A percentile compares a stretch with the other conserved stretches of the same genome.
phyloP scores from a whole-genome alignment of 106 monocot species.

The Apostasia shenzhenica region DNA sequence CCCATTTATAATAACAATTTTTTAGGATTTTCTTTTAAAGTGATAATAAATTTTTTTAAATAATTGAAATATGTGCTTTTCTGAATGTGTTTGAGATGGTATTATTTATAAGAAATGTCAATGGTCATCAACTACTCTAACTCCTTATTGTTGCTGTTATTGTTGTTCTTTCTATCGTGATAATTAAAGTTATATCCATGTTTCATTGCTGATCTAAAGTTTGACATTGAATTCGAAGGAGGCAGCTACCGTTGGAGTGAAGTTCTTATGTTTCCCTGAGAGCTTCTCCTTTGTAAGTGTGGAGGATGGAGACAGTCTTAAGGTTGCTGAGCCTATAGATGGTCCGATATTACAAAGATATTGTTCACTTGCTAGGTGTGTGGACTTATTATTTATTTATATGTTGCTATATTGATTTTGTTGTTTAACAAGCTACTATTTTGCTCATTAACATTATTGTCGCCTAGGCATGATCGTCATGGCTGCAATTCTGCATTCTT shows the following conservation, averaged over 20 bases:
- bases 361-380: conserved; percentile 83
- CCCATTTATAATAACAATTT: too few species aligned
- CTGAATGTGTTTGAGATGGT: neutral
- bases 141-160: neutral
- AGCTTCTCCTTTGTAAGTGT: conserved; percentile 69
- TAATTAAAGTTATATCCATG: neutral
- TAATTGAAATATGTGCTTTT: too few species aligned
- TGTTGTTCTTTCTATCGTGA: neutral
- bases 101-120: neutral
- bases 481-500: too few species aligned
- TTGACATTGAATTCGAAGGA: conserved; percentile 38
- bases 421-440: too few species aligned
- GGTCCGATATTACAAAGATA: conserved; percentile 83
- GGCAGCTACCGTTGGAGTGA: conserved; percentile 59
- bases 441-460: too few species aligned
- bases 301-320: conserved; percentile 54
- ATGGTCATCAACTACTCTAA: neutral
- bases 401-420: neutral
- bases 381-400: neutral
- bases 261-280: conserved; percentile 83
- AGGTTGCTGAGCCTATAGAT: conserved; percentile 70
- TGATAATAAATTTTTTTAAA: too few species aligned
- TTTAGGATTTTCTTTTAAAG: too few species aligned
- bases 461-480: too few species aligned
- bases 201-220: neutral